Percentiles rank a stretch among this genome's conserved stretches.
Evolutionary conservation across 257 asterid genomes (phyloP).

Genomic region (Mitragyna speciosa): DNA sequence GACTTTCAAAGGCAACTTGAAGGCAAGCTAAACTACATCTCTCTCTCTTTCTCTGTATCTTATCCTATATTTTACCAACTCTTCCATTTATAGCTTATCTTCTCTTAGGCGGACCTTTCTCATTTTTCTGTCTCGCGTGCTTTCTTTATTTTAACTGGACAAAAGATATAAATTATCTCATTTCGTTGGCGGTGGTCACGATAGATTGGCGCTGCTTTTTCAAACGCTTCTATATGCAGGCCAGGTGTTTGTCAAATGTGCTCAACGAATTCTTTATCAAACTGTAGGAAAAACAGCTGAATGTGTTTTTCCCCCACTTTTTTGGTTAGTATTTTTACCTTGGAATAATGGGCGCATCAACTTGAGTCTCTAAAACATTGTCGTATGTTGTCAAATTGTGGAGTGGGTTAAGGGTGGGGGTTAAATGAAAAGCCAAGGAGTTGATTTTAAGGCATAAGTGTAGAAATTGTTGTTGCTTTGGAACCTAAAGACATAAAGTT

Average conservation of each 20-base stretch:
- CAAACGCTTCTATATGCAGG: not conserved
- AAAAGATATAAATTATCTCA: not conserved
- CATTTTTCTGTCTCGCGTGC: not conserved
- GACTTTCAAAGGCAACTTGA: conserved; percentile 31
- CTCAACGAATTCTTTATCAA: not conserved
- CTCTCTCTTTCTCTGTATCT: too few relatives aligned
- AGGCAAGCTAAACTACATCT: conserved; percentile 15
- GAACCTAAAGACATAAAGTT: too few relatives aligned
- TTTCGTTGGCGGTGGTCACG: not conserved
- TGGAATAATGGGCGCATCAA: not conserved
- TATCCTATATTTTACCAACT: not conserved
- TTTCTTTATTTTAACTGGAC: not conserved
- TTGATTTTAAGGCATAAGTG: too few relatives aligned
- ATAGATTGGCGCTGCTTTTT: too few relatives aligned
- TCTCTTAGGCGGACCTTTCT: not conserved
- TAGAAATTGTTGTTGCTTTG: too few relatives aligned
- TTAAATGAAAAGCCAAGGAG: too few relatives aligned
- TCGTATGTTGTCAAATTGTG: too few relatives aligned
- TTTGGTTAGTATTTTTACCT: too few relatives aligned
- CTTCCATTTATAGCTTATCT: not conserved
- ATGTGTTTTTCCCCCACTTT: too few relatives aligned
- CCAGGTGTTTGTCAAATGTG: conserved; percentile 20
- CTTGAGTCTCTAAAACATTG: too few relatives aligned
- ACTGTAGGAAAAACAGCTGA: not conserved
- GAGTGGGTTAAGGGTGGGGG: too few relatives aligned